Evolutionary conservation across 75 land plant genomes (phyloP).

Genomic region (Adiantum capillusveneris): DNA sequence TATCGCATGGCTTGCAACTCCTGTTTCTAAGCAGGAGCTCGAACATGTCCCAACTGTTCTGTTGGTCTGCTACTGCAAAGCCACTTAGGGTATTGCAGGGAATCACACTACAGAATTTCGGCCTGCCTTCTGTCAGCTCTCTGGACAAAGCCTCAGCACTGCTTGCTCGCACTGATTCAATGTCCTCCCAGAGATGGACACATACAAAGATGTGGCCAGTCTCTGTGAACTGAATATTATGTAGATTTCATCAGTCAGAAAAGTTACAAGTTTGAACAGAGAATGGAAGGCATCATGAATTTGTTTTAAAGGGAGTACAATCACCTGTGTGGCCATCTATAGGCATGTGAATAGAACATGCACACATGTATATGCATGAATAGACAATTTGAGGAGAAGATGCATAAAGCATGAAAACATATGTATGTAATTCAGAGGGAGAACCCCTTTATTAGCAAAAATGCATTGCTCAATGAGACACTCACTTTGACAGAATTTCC

Average conservation of each 20-base stretch:
- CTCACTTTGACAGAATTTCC: constrained; percentile 91
- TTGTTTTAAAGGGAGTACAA: too few relatives aligned
- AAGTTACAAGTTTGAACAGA: too few relatives aligned
- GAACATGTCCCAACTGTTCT: constrained; percentile 64
- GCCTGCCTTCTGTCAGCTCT: constrained; percentile 1
- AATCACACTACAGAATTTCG: constrained; percentile 2
- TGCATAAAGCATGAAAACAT: too few relatives aligned
- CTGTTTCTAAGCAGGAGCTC: constrained; percentile 34
- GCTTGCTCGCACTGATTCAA: constrained; percentile 19
- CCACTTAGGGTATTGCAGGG: constrained; percentile 73
- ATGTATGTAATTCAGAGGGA: too few relatives aligned
- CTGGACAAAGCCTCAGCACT: neutral
- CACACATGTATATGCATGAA: too few relatives aligned
- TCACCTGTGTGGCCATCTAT: too few relatives aligned
- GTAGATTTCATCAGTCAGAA: too few relatives aligned
- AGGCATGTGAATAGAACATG: too few relatives aligned
- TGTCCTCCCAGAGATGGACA: constrained; percentile 72
- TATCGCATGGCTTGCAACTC: constrained; percentile 6
- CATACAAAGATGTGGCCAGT: constrained; percentile 85
- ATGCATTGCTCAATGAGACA: neutral
- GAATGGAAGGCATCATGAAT: too few relatives aligned
- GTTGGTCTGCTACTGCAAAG: constrained; percentile 49
- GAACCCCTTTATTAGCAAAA: too few relatives aligned
- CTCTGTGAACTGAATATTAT: constrained; percentile 67
- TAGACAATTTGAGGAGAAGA: too few relatives aligned